Conservation (phyloP, 441 rosid species). For the Omphalea diandra region DNA sequence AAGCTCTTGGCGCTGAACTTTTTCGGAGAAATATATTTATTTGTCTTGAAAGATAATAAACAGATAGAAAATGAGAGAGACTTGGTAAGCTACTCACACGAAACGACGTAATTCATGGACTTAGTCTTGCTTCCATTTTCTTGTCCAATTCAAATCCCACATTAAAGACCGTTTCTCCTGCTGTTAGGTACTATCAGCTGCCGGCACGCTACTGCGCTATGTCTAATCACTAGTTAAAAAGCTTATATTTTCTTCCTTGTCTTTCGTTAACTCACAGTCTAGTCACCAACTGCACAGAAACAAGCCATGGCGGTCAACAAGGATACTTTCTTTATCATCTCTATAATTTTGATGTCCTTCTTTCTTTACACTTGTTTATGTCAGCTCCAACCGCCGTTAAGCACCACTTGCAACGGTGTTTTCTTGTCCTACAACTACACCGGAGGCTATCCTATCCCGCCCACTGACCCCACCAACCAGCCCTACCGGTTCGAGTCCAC, state of each 20-base stretch:
- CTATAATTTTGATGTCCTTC: constrained; percentile 21
- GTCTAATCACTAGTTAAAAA: neutral
- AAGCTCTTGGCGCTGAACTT: no score
- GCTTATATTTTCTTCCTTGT: neutral
- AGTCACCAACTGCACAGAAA: neutral
- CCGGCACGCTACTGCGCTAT: constrained; percentile 17
- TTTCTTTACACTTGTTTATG: constrained; percentile 23
- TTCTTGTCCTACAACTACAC: constrained; percentile 59
- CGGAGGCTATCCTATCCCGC: constrained; percentile 55
- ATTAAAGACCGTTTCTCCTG: neutral
- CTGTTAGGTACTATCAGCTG: neutral
- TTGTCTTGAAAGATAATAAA: neutral
- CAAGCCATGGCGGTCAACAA: constrained; percentile 17
- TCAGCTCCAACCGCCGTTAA: constrained; percentile 38
- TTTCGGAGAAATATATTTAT: neutral
- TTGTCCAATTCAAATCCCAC: neutral
- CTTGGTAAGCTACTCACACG: constrained; percentile 4
- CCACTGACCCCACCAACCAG: constrained; percentile 52
- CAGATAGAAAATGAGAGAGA: neutral
- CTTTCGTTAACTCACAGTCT: neutral
- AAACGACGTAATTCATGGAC: neutral
- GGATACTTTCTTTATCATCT: constrained; percentile 4
- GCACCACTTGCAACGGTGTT: constrained; percentile 62
- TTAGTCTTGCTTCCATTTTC: neutral
- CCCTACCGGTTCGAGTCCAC: constrained; percentile 76